Conservation (phyloP, 441 rosid species). For the Gossypium lobatum region DNA sequence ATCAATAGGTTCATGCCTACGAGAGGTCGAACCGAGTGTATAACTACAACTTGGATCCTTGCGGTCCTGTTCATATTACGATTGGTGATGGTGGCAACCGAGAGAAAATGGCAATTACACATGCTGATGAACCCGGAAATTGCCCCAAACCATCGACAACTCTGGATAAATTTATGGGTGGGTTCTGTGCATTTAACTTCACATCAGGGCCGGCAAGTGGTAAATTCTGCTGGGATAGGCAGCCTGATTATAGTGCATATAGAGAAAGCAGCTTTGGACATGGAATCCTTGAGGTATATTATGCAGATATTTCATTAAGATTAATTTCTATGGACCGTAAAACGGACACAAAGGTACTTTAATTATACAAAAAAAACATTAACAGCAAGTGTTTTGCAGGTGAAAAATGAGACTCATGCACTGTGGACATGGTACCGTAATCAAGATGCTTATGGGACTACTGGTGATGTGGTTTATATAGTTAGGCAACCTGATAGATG, state of each 20-base stretch:
- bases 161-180: slow-evolving; percentile 33
- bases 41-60: slow-evolving; percentile 69
- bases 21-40: slow-evolving; percentile 83
- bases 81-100: slow-evolving; percentile 67
- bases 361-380: background rate
- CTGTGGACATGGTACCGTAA: slow-evolving; percentile 85
- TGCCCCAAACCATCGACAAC: slow-evolving; percentile 55
- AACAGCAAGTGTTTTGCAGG: slow-evolving; percentile 33
- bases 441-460: slow-evolving; percentile 40
- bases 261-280: slow-evolving; percentile 91
- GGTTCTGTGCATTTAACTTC: slow-evolving; percentile 59
- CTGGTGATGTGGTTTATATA: slow-evolving; percentile 56
- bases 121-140: slow-evolving; percentile 73
- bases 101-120: slow-evolving; percentile 52
- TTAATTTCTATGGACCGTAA: background rate
- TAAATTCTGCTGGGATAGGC: slow-evolving; percentile 59
- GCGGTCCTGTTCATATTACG: slow-evolving; percentile 67
- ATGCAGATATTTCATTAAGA: background rate
- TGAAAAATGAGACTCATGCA: slow-evolving; percentile 83
- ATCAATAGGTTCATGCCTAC: slow-evolving; percentile 73
- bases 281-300: slow-evolving; percentile 66
- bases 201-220: slow-evolving; percentile 58
- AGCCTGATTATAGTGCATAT: slow-evolving; percentile 89
- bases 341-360: background rate
- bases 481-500: slow-evolving; percentile 70